Evolutionary conservation across 805 yeast species (phyloP), one percentile per base, ranked within the genome.

Genomic region (Candida qinlingensis): DNA sequence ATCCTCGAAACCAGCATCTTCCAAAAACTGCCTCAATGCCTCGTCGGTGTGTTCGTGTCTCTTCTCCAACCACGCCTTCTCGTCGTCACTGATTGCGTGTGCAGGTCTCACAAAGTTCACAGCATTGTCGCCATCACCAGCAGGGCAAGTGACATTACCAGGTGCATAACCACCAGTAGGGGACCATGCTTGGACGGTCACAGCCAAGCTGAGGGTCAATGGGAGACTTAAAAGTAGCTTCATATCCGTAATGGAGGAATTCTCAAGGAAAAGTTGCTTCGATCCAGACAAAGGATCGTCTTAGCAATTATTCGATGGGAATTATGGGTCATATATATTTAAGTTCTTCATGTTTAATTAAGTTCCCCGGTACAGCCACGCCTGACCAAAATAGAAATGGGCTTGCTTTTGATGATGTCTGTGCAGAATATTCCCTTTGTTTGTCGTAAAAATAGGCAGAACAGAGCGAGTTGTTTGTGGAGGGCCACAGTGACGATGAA

Each of bases 111-210:
- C 63, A 26, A 52, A 47, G 41, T 42, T 51, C 13, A 40, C 41
- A 31, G 34, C 34, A 31, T 31, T 8, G 34, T 3, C 34, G 3
- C 47, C n/a, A 38, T 19, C 19, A 19, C 19, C 47, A 6, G 63
- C 40, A 0, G 85, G 86, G 63, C 88, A 82, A 3, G 69, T 66
- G 3, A 81, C 75, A 6, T 65, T 62, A 1, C 79, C 83, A 1
- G 89, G 89, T 0, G 83, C 83, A 52, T 83, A 83, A 1, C 77
- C 67, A 51, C 75, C 71, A 0, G 79, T 72, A 1, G 83, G 83
- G 3, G 81, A 75, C 53, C 53, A 50, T 3, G 51, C 50, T 7
- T 33, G 11, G 30, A 30, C 42, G 3, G 28, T 34, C 7, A 38
- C 40, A 6, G 39, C 33, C n/a, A 38, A 11, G 25, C 30, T 12